phyloP scores from a whole-genome alignment of 2,329 filamentous ascomycete species.

The Ceratocystis albifundus region DNA sequence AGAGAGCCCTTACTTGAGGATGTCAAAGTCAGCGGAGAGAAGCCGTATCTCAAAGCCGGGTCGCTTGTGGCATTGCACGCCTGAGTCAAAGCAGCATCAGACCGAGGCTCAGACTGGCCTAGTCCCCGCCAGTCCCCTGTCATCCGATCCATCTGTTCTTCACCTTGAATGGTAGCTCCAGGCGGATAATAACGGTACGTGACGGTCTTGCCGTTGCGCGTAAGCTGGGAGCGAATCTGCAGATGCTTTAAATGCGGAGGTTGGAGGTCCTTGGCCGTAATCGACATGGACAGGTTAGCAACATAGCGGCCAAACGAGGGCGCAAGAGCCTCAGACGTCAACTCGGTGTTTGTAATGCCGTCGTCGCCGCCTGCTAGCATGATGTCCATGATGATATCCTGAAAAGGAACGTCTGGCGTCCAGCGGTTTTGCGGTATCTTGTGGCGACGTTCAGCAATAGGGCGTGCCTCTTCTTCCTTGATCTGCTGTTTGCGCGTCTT shows the following conservation, averaged over 20 bases:
- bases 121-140: not conserved
- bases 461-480: constrained; percentile 19
- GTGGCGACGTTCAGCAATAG: not conserved
- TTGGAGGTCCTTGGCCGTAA: constrained; percentile 31
- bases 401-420: constrained; percentile 22
- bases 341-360: constrained; percentile 31
- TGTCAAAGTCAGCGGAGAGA: constrained; percentile 10
- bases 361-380: constrained; percentile 29
- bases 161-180: not conserved
- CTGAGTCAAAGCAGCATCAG: not conserved
- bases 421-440: constrained; percentile 13
- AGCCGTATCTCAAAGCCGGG: constrained; percentile 20
- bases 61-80: constrained; percentile 1
- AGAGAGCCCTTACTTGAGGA: not conserved
- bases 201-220: constrained; percentile 23
- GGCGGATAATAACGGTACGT: constrained; percentile 24
- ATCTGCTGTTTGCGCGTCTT: constrained; percentile 23
- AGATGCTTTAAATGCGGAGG: constrained; percentile 34
- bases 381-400: constrained; percentile 29
- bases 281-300: constrained; percentile 24
- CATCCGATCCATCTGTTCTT: not conserved
- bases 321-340: constrained; percentile 31
- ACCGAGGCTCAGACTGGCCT: too few relatives aligned
- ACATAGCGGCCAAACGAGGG: constrained; percentile 32
- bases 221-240: constrained; percentile 27